Conservation (phyloP, 1,139 yeast species). For the Meyerozyma guilliermondii region DNA sequence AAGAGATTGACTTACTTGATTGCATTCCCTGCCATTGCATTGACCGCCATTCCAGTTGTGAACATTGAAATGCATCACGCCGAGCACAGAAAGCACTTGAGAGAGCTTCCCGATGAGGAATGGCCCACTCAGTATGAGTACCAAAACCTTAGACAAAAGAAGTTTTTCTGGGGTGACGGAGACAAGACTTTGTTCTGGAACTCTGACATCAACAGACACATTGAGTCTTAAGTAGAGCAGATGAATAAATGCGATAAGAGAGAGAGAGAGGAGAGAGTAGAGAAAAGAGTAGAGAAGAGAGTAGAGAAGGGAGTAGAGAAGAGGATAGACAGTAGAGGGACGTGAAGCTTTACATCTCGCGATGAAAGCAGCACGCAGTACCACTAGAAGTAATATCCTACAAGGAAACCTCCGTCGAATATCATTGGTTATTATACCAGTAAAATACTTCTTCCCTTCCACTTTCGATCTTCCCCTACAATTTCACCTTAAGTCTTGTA, state of each 20-base stretch:
- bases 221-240: constrained; percentile 26
- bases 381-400: too few species aligned
- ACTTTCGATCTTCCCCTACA: too few species aligned
- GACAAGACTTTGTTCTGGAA: constrained; percentile 98
- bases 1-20: constrained; percentile 73
- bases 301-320: not conserved
- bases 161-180: constrained; percentile 98
- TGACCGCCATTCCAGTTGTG: constrained; percentile 76
- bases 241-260: constrained; percentile 2
- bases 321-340: too few species aligned
- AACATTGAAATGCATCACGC: constrained; percentile 83
- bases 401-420: too few species aligned
- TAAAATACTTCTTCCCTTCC: too few species aligned
- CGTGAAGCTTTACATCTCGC: too few species aligned
- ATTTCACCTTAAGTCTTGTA: not conserved
- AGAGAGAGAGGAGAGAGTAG: not conserved
- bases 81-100: constrained; percentile 78
- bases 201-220: constrained; percentile 83
- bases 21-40: constrained; percentile 76
- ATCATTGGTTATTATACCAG: too few species aligned
- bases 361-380: too few species aligned
- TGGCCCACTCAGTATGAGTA: constrained; percentile 89
- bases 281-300: not conserved
- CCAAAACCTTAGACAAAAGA: constrained; percentile 82
- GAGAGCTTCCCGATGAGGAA: constrained; percentile 77